Percentiles rank a stretch among this genome's conserved stretches.
phyloP scores from a whole-genome alignment of 2,329 filamentous ascomycete genomes.

The Pyrenophora seminiperda region DNA sequence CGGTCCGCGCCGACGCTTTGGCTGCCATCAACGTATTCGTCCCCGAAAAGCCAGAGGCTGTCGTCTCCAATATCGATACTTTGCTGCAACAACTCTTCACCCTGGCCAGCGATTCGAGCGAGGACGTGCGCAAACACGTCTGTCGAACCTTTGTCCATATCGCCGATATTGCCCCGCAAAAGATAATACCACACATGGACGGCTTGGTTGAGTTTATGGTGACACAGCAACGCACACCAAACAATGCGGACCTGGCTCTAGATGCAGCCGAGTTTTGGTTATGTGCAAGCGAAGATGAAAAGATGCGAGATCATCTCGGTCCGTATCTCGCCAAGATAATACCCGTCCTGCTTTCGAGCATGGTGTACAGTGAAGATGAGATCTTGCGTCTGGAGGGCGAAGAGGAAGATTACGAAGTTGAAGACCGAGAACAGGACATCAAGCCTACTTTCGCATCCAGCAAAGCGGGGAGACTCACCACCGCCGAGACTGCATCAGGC shows the following conservation, averaged over 20 bases:
- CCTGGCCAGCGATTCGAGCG: constrained; percentile 74
- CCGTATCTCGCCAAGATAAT: constrained; percentile 85
- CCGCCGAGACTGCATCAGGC: constrained; percentile 43
- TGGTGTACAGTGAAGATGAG: constrained; percentile 96
- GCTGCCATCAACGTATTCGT: constrained; percentile 91
- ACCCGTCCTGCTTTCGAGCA: constrained; percentile 87
- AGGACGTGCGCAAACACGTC: constrained; percentile 88
- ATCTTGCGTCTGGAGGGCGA: constrained; percentile 83
- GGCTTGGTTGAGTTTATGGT: constrained; percentile 94
- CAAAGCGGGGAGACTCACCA: constrained; percentile 63
- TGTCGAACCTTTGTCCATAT: constrained; percentile 92
- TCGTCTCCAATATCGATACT: constrained; percentile 78
- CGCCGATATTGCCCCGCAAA: constrained; percentile 87
- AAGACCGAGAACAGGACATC: constrained; percentile 88
- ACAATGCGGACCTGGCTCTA: constrained; percentile 87
- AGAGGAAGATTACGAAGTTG: constrained; percentile 81
- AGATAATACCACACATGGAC: constrained; percentile 83
- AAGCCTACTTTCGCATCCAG: constrained; percentile 87
- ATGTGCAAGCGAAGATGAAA: constrained; percentile 84
- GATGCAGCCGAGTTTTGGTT: constrained; percentile 99
- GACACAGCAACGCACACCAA: constrained; percentile 77
- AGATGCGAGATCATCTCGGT: constrained; percentile 74
- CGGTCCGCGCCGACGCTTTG: constrained; percentile 79
- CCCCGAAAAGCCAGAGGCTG: constrained; percentile 78
- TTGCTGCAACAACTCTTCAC: constrained; percentile 83